Conservation (phyloP, 495 filamentous ascomycete genomes). For the Friedmanniomyces endolithicus region DNA sequence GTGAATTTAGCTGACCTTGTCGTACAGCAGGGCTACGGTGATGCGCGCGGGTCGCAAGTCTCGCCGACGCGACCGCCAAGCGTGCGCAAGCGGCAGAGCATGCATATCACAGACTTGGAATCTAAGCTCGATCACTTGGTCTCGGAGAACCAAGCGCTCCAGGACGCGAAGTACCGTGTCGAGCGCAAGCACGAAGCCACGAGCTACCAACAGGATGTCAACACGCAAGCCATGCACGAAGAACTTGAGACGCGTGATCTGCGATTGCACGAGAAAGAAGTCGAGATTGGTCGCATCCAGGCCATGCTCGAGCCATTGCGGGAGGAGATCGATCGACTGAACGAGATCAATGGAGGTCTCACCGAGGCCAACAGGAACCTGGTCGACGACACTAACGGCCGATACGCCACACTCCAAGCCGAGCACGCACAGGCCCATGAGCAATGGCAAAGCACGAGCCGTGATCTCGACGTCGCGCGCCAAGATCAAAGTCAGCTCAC, state of each 20-base stretch:
- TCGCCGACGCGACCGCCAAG: slow-evolving; percentile 93
- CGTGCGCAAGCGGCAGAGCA: slow-evolving; percentile 81
- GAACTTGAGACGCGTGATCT: slow-evolving; percentile 44
- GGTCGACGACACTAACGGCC: slow-evolving; percentile 51
- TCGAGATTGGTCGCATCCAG: slow-evolving; percentile 68
- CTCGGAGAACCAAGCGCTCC: slow-evolving; percentile 66
- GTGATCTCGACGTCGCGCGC: slow-evolving; percentile 53
- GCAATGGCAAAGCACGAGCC: slow-evolving; percentile 35
- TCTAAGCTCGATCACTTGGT: slow-evolving; percentile 62
- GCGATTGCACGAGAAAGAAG: slow-evolving; percentile 49
- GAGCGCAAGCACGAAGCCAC: slow-evolving; percentile 45
- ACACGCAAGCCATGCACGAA: slow-evolving; percentile 39
- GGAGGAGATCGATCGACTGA: slow-evolving; percentile 61
- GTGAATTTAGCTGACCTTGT: neutral
- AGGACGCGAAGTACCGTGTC: slow-evolving; percentile 55
- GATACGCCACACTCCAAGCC: slow-evolving; percentile 47
- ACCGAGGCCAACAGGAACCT: slow-evolving; percentile 55
- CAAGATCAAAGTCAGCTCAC: slow-evolving; percentile 47
- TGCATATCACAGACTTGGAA: slow-evolving; percentile 85
- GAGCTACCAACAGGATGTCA: slow-evolving; percentile 41
- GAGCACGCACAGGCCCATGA: slow-evolving; percentile 41
- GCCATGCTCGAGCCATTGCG: slow-evolving; percentile 65
- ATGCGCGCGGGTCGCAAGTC: slow-evolving; percentile 76
- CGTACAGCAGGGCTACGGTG: slow-evolving; percentile 81
- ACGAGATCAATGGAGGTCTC: slow-evolving; percentile 60